Evolutionary conservation across 1,139 yeast genomes (phyloP).

Genomic region (Yamadazyma atmosphaerica): DNA sequence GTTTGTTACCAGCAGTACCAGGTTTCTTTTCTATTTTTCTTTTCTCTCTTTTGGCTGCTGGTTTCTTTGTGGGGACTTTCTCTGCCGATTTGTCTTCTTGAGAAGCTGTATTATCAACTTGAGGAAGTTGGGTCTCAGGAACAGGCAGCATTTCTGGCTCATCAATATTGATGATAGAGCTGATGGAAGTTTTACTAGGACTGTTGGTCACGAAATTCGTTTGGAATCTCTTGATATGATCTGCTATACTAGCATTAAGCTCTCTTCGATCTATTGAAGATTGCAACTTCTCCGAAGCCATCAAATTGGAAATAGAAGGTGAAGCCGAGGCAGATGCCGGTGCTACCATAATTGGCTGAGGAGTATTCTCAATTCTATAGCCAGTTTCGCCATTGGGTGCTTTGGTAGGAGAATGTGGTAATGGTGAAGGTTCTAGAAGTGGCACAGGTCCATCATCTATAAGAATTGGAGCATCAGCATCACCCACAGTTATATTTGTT

Average conservation of each 20-base stretch:
- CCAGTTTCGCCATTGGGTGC: not conserved
- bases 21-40: slow-evolving; percentile 16
- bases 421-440: slow-evolving; percentile 11
- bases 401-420: slow-evolving; percentile 6
- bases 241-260: slow-evolving; percentile 8
- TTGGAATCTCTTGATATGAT: slow-evolving; percentile 32
- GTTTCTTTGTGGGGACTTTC: slow-evolving; percentile 2
- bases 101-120: not conserved
- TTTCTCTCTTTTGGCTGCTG: slow-evolving; percentile 7
- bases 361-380: not conserved
- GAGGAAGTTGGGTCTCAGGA: not conserved
- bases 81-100: slow-evolving; percentile 2
- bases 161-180: slow-evolving; percentile 38
- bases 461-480: slow-evolving; percentile 13
- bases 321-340: not conserved
- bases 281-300: slow-evolving; percentile 1
- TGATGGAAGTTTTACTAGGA: slow-evolving; percentile 33
- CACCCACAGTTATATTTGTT: slow-evolving; percentile 21
- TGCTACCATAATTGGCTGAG: slow-evolving; percentile 4
- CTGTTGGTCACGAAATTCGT: slow-evolving; percentile 26
- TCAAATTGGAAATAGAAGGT: slow-evolving; percentile 1
- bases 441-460: slow-evolving; percentile 18
- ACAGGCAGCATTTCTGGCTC: slow-evolving; percentile 20
- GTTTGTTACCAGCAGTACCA: slow-evolving; percentile 13
- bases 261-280: not conserved